Evolutionary conservation across 2,329 filamentous ascomycete species (phyloP).

Genomic region (Talaromyces sp.): DNA sequence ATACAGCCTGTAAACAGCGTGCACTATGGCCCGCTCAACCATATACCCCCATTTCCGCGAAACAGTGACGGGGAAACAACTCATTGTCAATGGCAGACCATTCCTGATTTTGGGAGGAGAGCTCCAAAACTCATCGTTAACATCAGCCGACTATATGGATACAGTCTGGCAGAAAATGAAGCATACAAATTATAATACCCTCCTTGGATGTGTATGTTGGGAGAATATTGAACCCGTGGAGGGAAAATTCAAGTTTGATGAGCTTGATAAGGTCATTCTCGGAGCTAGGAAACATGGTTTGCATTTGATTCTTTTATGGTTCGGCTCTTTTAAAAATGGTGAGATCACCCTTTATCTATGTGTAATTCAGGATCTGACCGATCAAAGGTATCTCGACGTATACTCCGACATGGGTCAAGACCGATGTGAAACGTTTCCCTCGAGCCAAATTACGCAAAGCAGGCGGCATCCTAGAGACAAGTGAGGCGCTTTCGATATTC

Average conservation of each 20-base stretch:
- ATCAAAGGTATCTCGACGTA: not conserved
- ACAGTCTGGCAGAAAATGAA: conserved; percentile 44
- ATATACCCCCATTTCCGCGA: not conserved
- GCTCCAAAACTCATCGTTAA: conserved; percentile 47
- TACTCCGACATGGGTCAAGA: not conserved
- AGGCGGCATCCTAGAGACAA: not conserved
- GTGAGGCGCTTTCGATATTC: not conserved
- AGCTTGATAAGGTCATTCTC: not conserved
- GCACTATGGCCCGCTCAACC: not conserved
- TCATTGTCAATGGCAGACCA: not conserved
- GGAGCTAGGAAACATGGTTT: not conserved
- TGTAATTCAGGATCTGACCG: not conserved
- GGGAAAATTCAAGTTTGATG: not conserved
- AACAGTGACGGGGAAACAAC: not conserved
- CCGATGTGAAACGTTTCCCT: not conserved
- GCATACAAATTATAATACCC: conserved; percentile 44
- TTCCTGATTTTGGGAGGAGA: not conserved
- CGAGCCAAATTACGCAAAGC: not conserved
- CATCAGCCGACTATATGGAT: conserved; percentile 45
- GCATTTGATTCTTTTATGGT: not conserved
- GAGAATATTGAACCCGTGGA: not conserved
- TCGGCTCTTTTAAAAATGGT: not conserved
- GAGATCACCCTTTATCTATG: not conserved
- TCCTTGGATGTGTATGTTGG: conserved; percentile 20
- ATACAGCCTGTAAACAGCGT: not conserved